Conservation (phyloP, 257 asterid species). For the Lantana camara region DNA sequence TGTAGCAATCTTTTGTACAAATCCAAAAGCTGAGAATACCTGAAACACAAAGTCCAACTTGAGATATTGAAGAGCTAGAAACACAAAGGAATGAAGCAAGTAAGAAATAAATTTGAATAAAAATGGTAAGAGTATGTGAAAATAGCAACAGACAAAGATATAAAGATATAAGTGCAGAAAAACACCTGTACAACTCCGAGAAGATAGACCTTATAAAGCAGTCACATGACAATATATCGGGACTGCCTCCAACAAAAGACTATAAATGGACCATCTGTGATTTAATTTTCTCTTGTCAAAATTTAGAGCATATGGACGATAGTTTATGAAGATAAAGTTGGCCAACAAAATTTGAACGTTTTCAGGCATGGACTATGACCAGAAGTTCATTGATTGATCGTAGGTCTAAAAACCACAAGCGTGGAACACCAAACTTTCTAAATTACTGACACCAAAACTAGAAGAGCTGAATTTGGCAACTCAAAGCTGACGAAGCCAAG, state of each 20-base stretch:
- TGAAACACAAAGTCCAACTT: conserved; percentile 32
- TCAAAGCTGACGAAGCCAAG: background rate
- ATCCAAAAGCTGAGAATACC: conserved; percentile 92
- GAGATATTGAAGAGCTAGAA: conserved; percentile 23
- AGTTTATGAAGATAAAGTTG: conserved; percentile 25
- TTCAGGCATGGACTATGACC: conserved; percentile 10
- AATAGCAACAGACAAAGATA: conserved; percentile 24
- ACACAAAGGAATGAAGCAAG: conserved; percentile 14
- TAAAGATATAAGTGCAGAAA: conserved; percentile 51
- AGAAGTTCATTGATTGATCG: conserved; percentile 12
- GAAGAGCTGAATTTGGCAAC: background rate
- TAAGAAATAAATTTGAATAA: conserved; percentile 8
- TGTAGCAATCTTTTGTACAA: conserved; percentile 88
- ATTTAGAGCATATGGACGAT: conserved; percentile 35
- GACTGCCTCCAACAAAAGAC: conserved; percentile 66
- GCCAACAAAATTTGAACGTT: conserved; percentile 20
- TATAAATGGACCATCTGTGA: conserved; percentile 64
- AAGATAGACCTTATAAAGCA: conserved; percentile 65
- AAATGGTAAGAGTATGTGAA: conserved; percentile 13
- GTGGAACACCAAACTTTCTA: conserved; percentile 12
- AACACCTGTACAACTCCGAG: conserved; percentile 57
- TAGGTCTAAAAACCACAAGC: conserved; percentile 15
- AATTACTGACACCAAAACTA: conserved; percentile 1
- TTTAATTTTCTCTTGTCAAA: conserved; percentile 54
- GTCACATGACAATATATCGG: conserved; percentile 62